phyloP scores from a whole-genome alignment of 2,329 filamentous ascomycete genomes.

The Phaeosphaeria sp. region DNA sequence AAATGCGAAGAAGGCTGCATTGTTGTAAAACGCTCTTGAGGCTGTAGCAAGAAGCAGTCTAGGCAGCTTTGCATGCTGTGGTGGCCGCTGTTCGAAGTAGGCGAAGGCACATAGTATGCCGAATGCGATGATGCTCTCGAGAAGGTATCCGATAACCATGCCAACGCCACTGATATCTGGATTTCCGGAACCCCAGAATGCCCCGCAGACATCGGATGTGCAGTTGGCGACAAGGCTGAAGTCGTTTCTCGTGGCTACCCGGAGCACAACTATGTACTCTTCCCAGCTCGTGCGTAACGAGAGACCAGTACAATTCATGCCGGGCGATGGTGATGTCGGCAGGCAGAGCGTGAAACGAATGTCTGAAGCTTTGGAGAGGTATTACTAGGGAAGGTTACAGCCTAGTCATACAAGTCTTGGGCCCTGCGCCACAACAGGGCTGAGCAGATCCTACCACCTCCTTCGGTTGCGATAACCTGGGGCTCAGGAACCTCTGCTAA shows the following conservation, averaged over 20 bases:
- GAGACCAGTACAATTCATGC: not conserved
- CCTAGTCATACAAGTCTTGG: not conserved
- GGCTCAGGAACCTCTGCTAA: not conserved
- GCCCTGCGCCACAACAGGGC: not conserved
- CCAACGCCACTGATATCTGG: constrained; percentile 31
- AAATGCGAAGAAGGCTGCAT: constrained; percentile 26
- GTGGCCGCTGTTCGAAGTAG: not conserved
- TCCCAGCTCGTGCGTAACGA: constrained; percentile 13
- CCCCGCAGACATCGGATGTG: constrained; percentile 22
- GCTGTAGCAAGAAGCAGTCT: constrained; percentile 8
- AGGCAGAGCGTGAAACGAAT: not conserved
- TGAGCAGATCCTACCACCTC: not conserved
- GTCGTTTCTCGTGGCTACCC: constrained; percentile 14
- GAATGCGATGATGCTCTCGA: constrained; percentile 18
- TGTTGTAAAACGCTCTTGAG: constrained; percentile 20
- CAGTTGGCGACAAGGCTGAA: constrained; percentile 21
- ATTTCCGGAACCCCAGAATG: constrained; percentile 30
- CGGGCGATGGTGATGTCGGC: not conserved
- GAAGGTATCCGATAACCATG: constrained; percentile 29
- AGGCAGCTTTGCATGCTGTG: not conserved
- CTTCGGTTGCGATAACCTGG: not conserved
- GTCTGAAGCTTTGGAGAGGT: not conserved
- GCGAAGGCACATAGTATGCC: constrained; percentile 3
- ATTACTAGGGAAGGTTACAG: not conserved
- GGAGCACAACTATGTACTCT: constrained; percentile 17